These are phyloP conservation scores for Cucumis sativus DNA, from an alignment of 306 rosid species.

Conservation along the genomic window DNA sequence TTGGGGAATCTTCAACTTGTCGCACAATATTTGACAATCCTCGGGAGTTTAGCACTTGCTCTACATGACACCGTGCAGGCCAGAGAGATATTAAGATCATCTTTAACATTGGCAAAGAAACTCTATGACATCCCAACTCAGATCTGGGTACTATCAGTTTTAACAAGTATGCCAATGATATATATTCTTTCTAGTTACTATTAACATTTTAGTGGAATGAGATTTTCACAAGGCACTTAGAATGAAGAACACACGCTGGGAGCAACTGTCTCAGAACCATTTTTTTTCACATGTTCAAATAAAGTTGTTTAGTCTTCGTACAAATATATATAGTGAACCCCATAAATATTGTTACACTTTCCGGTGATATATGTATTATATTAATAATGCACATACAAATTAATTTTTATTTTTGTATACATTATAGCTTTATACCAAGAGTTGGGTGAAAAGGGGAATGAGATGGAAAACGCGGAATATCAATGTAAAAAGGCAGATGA, in stretches of 20 bases:
- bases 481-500: conserved; percentile 56
- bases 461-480: conserved; percentile 81
- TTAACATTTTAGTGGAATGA: neutral
- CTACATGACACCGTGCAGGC: conserved; percentile 82
- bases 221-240: neutral
- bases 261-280: neutral
- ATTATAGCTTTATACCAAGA: conserved; percentile 67
- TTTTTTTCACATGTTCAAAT: neutral
- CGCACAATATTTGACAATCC: conserved; percentile 84
- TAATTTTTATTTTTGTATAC: neutral
- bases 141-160: conserved; percentile 87
- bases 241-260: neutral
- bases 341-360: neutral
- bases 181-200: conserved; percentile 1
- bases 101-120: conserved; percentile 92
- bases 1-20: conserved; percentile 97
- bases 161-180: conserved; percentile 42
- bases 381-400: neutral
- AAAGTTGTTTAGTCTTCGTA: neutral
- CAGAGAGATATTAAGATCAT: conserved; percentile 88
- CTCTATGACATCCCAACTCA: conserved; percentile 90
- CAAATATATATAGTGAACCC: neutral
- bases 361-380: neutral
- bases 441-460: conserved; percentile 79
- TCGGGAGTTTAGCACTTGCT: conserved; percentile 87